Percentiles rank a stretch among this genome's conserved stretches.
These are phyloP conservation scores for Allomyces javanicus DNA, from an alignment of 192 early-diverging fungal species.

Conservation along the genomic window DNA sequence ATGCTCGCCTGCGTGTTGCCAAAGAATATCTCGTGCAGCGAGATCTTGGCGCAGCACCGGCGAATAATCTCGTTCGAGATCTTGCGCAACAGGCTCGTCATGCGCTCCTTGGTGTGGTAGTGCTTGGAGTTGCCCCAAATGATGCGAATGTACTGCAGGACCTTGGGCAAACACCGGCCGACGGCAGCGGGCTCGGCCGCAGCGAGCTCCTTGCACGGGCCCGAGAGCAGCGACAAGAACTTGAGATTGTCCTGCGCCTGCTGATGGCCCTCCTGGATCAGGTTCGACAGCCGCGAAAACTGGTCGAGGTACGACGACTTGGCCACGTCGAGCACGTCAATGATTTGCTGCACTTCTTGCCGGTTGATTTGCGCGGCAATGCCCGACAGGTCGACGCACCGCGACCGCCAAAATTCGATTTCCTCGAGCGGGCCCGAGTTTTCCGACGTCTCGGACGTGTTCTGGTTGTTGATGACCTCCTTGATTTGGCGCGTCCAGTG, in stretches of 20 bases:
- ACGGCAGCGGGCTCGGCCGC: slow-evolving; percentile 31
- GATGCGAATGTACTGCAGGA: slow-evolving; percentile 32
- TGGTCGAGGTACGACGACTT: slow-evolving; percentile 43
- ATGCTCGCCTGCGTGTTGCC: slow-evolving; percentile 36
- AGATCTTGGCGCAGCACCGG: slow-evolving; percentile 36
- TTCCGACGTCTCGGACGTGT: slow-evolving; percentile 22
- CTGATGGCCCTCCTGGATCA: slow-evolving; percentile 37
- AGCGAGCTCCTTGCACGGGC: slow-evolving; percentile 23
- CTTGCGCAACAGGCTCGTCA: slow-evolving; percentile 35
- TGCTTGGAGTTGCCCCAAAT: slow-evolving; percentile 42
- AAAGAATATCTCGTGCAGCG: slow-evolving; percentile 41
- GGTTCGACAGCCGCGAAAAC: slow-evolving; percentile 32
- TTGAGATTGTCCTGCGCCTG: slow-evolving; percentile 47
- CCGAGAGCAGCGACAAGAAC: slow-evolving; percentile 32
- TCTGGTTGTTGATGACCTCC: slow-evolving; percentile 43
- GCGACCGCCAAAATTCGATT: slow-evolving; percentile 36
- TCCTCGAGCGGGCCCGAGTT: slow-evolving; percentile 42
- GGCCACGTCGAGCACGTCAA: slow-evolving; percentile 25
- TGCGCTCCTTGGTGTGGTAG: slow-evolving; percentile 39
- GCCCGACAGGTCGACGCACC: slow-evolving; percentile 41
- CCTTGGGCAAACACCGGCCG: slow-evolving; percentile 21
- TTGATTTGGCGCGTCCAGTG: slow-evolving; percentile 49
- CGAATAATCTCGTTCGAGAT: slow-evolving; percentile 43
- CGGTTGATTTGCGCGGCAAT: slow-evolving; percentile 36
- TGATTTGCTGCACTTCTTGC: slow-evolving; percentile 27